Evolutionary conservation across 1,284 basidiomycete species (phyloP).

Genomic region (Bjerkandera adusta): DNA sequence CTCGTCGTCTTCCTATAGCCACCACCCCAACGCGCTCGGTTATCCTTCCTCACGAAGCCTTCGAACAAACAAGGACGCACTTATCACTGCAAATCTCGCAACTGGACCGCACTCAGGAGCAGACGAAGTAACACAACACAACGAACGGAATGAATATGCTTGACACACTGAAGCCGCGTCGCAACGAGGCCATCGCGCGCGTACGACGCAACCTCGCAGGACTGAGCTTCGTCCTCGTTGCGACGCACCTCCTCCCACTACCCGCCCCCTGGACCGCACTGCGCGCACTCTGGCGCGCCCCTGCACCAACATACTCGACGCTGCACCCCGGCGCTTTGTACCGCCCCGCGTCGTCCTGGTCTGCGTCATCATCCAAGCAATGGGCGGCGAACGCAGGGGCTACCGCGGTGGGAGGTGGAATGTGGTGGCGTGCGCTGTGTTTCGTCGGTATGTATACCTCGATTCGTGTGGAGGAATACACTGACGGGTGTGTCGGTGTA

Average conservation of each 20-base stretch:
- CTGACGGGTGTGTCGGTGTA: slow-evolving; percentile 20
- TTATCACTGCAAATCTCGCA: no score
- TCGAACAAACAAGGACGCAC: no score
- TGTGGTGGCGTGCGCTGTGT: slow-evolving; percentile 23
- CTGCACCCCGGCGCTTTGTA: no score
- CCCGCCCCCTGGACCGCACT: slow-evolving; percentile 44
- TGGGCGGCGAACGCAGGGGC: not conserved
- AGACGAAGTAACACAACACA: no score
- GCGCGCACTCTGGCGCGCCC: slow-evolving; percentile 30
- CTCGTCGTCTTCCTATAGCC: no score
- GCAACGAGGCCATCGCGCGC: slow-evolving; percentile 51
- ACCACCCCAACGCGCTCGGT: no score
- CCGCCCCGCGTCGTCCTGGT: no score
- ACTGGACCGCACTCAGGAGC: no score
- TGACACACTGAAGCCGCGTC: slow-evolving; percentile 49
- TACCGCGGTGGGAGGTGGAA: slow-evolving; percentile 9
- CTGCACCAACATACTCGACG: not conserved
- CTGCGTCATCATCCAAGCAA: no score
- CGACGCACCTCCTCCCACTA: slow-evolving; percentile 51
- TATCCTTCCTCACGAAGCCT: no score
- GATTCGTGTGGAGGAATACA: not conserved
- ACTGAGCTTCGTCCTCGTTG: slow-evolving; percentile 41
- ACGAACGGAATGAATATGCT: no score
- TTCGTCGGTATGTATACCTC: slow-evolving; percentile 20
- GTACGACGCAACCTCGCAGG: slow-evolving; percentile 49